Evolutionary conservation across 2,329 filamentous ascomycete genomes (phyloP).

Genomic region (Triangularia verruculosa): DNA sequence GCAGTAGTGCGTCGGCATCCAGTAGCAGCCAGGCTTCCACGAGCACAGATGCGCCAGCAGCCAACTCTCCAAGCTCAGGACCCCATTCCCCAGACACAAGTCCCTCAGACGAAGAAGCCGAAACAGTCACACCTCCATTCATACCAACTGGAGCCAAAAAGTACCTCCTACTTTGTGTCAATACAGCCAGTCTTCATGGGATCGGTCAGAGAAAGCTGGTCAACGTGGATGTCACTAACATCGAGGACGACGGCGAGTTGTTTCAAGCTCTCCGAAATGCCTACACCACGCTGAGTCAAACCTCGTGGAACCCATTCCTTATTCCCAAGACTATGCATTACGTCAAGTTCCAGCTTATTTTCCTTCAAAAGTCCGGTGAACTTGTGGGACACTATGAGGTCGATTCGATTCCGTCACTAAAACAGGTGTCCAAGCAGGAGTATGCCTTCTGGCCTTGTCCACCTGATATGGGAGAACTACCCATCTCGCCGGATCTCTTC

Average conservation of each 20-base stretch:
- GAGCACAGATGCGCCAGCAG: not conserved
- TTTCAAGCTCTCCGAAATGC: conserved; percentile 15
- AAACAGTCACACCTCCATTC: not conserved
- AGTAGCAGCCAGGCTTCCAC: conserved; percentile 1
- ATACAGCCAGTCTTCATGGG: conserved; percentile 9
- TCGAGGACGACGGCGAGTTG: conserved; percentile 11
- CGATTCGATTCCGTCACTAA: conserved; percentile 17
- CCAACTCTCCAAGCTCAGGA: not conserved
- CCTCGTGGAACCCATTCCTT: conserved; percentile 12
- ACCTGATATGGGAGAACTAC: conserved; percentile 17
- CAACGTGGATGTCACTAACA: conserved; percentile 22
- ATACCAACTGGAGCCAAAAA: conserved; percentile 18
- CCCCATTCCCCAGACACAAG: conserved; percentile 6
- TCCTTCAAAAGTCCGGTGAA: conserved; percentile 18
- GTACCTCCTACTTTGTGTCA: conserved; percentile 25
- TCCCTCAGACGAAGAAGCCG: not conserved
- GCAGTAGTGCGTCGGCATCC: not conserved
- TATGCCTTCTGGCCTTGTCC: conserved; percentile 24
- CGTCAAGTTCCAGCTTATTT: conserved; percentile 22
- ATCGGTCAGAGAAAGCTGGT: conserved; percentile 13
- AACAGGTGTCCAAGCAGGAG: conserved; percentile 17
- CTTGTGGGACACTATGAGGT: conserved; percentile 22
- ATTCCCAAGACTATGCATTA: conserved; percentile 24
- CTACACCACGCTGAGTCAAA: conserved; percentile 12
- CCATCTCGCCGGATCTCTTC: conserved; percentile 24